Conservation (phyloP, 163 green algal genomes). For the Chlamydomonas reinhardtii region DNA sequence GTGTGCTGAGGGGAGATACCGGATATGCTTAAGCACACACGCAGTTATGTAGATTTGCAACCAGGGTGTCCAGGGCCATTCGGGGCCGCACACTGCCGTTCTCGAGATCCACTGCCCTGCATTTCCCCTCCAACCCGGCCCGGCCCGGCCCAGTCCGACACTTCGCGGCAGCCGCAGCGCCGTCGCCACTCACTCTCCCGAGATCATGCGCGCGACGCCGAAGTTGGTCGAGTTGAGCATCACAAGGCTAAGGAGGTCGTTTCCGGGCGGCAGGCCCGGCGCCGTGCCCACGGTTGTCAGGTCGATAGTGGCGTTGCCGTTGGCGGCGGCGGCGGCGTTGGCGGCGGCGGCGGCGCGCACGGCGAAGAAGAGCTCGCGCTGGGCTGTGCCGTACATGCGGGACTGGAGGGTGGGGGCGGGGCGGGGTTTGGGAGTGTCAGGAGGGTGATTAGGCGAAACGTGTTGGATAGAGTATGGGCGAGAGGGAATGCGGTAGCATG, state of each 20-base stretch:
- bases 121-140: no score
- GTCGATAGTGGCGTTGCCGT: background rate
- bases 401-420: background rate
- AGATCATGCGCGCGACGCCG: background rate
- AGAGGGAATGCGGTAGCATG: no score
- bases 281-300: background rate
- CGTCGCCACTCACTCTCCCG: background rate
- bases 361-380: conserved; percentile 13
- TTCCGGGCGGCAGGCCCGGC: background rate
- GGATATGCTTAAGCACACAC: no score
- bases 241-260: conserved; percentile 9
- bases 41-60: no score
- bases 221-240: background rate
- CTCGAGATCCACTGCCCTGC: no score
- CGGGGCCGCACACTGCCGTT: no score
- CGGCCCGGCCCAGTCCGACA: no score
- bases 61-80: no score
- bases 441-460: background rate
- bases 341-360: background rate
- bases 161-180: no score
- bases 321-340: background rate
- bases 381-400: background rate
- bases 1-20: no score
- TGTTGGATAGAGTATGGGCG: no score
- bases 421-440: background rate